phyloP scores from a whole-genome alignment of 2,329 filamentous ascomycete genomes.

The Paradendryphiella salina region DNA sequence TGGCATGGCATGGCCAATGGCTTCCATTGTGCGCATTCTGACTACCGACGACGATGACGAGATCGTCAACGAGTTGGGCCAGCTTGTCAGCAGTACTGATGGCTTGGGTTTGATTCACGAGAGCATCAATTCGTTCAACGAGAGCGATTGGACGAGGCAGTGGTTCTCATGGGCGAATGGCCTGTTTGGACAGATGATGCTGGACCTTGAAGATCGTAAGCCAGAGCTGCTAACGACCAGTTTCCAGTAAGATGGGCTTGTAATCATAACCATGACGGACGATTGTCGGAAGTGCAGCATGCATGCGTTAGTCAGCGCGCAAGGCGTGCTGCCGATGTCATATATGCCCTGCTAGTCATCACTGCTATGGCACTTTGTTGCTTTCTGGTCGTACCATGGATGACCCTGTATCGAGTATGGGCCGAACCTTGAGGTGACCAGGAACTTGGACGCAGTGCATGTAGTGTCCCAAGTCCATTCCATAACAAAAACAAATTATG shows the following conservation, averaged over 20 bases:
- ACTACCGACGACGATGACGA: constrained; percentile 55
- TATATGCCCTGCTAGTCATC: constrained; percentile 1
- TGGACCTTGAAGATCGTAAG: constrained; percentile 52
- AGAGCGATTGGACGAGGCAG: constrained; percentile 53
- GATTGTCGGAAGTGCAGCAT: constrained; percentile 1
- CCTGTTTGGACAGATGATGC: constrained; percentile 55
- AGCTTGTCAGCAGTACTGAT: constrained; percentile 54
- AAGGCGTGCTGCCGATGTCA: constrained; percentile 3
- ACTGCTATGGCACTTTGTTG: constrained; percentile 6
- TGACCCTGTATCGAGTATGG: constrained; percentile 4
- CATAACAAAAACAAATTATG: background rate
- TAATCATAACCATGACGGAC: constrained; percentile 2
- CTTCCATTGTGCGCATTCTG: constrained; percentile 55
- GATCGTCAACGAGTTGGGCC: constrained; percentile 50
- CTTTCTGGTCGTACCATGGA: background rate
- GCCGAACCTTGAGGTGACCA: background rate
- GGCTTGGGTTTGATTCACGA: constrained; percentile 57
- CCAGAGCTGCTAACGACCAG: constrained; percentile 49
- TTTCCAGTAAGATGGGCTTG: constrained; percentile 45
- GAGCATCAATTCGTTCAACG: constrained; percentile 56
- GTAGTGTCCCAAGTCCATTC: background rate
- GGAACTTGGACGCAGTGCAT: background rate
- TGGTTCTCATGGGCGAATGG: constrained; percentile 59
- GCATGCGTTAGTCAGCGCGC: constrained; percentile 1
- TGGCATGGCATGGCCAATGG: constrained; percentile 57